Percentiles rank a stretch among this genome's conserved stretches.
These are phyloP conservation scores for Buxus sempervirens DNA, from an alignment of 164 flowering plant genomes.

Conservation along the genomic window DNA sequence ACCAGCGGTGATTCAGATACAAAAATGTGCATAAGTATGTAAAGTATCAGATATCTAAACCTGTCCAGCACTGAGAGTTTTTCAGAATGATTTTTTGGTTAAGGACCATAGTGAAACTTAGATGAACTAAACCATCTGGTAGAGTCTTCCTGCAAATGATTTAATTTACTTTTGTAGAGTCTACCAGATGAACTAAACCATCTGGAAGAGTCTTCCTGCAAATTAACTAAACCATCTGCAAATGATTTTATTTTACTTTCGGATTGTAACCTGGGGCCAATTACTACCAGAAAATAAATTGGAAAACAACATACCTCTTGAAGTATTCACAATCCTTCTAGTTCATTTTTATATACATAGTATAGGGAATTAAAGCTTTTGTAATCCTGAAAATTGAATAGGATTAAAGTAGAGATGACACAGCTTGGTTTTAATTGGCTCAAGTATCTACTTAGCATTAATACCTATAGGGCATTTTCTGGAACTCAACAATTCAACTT, in stretches of 20 bases:
- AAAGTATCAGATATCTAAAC: background rate
- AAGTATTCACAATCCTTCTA: too few relatives aligned
- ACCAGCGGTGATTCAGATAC: background rate
- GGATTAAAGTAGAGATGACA: background rate
- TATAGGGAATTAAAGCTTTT: background rate
- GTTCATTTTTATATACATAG: too few relatives aligned
- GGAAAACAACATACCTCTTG: too few relatives aligned
- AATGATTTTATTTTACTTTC: too few relatives aligned
- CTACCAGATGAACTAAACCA: background rate
- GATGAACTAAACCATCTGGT: background rate
- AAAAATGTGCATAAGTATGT: background rate
- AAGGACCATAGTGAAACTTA: background rate
- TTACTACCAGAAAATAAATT: background rate
- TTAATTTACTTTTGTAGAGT: too few relatives aligned
- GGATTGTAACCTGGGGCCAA: background rate
- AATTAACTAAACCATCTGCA: too few relatives aligned
- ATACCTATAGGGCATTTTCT: background rate
- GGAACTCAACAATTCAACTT: background rate
- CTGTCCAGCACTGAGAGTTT: background rate
- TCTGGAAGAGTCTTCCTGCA: background rate
- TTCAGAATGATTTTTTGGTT: too few relatives aligned
- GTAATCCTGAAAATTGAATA: background rate
- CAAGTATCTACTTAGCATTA: background rate
- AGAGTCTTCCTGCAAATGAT: too few relatives aligned
- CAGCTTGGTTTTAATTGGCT: background rate